Evolutionary conservation across 106 monocot genomes (phyloP), one percentile per base, ranked within the genome.

Genomic region (Amphibolis antarctica): DNA sequence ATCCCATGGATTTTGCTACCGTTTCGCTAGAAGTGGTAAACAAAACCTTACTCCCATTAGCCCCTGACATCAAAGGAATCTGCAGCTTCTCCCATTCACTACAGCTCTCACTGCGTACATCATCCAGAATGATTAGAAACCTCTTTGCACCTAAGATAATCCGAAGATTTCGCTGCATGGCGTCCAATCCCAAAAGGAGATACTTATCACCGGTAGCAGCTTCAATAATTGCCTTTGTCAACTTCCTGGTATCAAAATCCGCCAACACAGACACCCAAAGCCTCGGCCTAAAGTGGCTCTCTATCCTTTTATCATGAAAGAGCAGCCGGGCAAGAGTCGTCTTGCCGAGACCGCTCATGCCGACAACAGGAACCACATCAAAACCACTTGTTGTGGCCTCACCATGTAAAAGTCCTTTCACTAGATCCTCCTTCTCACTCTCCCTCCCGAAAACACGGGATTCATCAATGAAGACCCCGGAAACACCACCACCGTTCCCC

Each of bases 321-420:
- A 71, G 71, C 13, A 47, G 44, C 64, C 45, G 55, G 21, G 80
- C 64, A 11, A 85, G 77, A 4, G 81, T 75, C 1, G 85, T 78
- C 71, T 85, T 85, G 62, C 85, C 85, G 5, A 75, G 47, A 7
- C 85, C 85, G 7, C 81, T 77, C 27, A 68, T 68, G 3, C 81
- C 85, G 14, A 59, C 62, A 12, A 85, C 55, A 3, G 74, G 44
- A 67, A 85, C 5, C 0, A 77, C 77, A 46, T 50, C 15, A 54
- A 64, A 44, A 56, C 46, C 44, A 9, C 26, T 51, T 46, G 42
- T 19, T 1, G 36, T 47, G 20, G 49, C 42, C 0, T 42, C 46
- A 21, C 47, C 49, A 12, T 19, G 26, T 22, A 42, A 20, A 20
- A 83, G 23, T 46, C 61, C 14, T 7, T 20, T 42, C 12, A 72